Percentiles rank a stretch among this genome's conserved stretches.
These are phyloP conservation scores for Macrocybe gigantea DNA, from an alignment of 768 basidiomycete genomes.

Conservation along the genomic window DNA sequence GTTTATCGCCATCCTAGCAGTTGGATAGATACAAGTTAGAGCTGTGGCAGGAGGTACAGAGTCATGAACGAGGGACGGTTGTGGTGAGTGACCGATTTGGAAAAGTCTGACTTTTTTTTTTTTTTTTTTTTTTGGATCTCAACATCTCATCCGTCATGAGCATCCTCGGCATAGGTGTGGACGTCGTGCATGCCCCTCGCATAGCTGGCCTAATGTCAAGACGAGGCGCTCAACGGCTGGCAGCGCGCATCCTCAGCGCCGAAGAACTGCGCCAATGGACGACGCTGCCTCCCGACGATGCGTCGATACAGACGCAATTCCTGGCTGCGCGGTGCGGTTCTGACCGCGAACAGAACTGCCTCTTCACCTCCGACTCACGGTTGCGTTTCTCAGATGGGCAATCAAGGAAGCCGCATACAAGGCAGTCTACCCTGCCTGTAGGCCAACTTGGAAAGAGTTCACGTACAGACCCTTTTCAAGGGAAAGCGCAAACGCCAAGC, in stretches of 20 bases:
- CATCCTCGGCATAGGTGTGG: constrained; percentile 73
- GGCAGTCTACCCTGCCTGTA: constrained; percentile 59
- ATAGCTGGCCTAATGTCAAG: constrained; percentile 49
- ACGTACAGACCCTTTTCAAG: constrained; percentile 34
- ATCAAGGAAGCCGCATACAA: constrained; percentile 88
- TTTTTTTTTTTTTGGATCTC: too few relatives aligned
- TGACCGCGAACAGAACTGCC: neutral
- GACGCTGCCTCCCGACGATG: constrained; percentile 17
- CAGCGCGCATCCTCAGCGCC: constrained; percentile 57
- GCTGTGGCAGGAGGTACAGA: constrained; percentile 22
- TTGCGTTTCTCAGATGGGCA: constrained; percentile 51
- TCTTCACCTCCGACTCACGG: constrained; percentile 2
- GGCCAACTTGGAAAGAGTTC: constrained; percentile 73
- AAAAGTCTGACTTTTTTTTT: too few relatives aligned
- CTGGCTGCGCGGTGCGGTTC: constrained; percentile 67
- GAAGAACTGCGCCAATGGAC: constrained; percentile 37
- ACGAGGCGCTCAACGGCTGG: constrained; percentile 39
- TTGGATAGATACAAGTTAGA: too few relatives aligned
- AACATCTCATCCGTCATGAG: constrained; percentile 29
- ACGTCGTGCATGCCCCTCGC: constrained; percentile 66
- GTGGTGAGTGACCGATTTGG: too few relatives aligned
- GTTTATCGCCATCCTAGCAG: too few relatives aligned
- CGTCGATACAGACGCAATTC: constrained; percentile 34
- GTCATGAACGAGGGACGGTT: neutral
- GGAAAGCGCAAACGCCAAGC: constrained; percentile 21